Conservation (phyloP, 2,329 filamentous ascomycete species). For the Calonectria crousiana region DNA sequence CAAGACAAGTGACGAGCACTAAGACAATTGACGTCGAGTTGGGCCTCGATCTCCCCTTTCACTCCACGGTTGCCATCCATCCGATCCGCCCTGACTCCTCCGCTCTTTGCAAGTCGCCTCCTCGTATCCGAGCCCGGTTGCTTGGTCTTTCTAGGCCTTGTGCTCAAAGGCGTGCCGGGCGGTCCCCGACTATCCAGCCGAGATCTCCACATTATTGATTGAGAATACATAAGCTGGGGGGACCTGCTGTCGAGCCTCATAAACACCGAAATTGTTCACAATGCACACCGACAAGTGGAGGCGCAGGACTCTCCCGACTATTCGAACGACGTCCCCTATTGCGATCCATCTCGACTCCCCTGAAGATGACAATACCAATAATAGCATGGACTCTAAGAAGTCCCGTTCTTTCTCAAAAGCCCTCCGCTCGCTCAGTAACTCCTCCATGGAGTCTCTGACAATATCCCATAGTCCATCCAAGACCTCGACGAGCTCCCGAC, state of each 20-base stretch:
- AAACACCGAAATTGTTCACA: constrained; percentile 16
- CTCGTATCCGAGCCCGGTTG: constrained; percentile 27
- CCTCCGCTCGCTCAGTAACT: constrained; percentile 55
- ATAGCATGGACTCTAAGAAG: constrained; percentile 49
- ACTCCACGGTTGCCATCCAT: constrained; percentile 26
- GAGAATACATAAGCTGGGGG: not conserved
- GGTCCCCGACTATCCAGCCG: constrained; percentile 26
- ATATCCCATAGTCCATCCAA: constrained; percentile 46
- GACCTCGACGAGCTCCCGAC: constrained; percentile 48
- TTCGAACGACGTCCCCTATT: constrained; percentile 41
- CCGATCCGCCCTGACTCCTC: constrained; percentile 16
- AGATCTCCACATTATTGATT: constrained; percentile 10
- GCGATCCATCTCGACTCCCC: constrained; percentile 33
- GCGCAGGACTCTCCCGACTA: constrained; percentile 48
- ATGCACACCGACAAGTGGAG: constrained; percentile 53
- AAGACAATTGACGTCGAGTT: constrained; percentile 43
- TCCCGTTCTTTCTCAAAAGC: constrained; percentile 52
- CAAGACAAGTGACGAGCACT: constrained; percentile 38
- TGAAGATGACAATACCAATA: constrained; percentile 32
- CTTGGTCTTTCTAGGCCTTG: constrained; percentile 24
- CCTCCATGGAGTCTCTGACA: constrained; percentile 54
- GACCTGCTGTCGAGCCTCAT: not conserved
- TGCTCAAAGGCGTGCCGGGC: constrained; percentile 37
- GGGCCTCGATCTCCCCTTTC: constrained; percentile 20
- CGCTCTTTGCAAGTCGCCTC: constrained; percentile 22